Evolutionary conservation across 2,329 filamentous ascomycete genomes (phyloP), one percentile per base, ranked within the genome.

Genomic region (Fusarium goolgardi): DNA sequence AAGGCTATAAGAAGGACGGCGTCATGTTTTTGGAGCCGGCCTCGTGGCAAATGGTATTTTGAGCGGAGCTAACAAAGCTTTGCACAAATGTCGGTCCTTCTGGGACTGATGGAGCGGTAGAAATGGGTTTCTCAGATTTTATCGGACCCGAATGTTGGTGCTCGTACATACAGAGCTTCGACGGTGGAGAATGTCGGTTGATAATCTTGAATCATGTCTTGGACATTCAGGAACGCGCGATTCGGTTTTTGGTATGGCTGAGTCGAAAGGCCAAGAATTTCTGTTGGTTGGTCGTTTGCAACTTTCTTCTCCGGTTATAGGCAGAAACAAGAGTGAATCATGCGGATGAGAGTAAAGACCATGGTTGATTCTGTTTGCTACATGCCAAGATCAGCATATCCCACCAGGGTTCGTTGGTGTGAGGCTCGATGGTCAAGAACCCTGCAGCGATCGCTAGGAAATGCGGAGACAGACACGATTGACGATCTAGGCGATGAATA

Each of bases 21-120:
- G 34, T 59, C 53, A 25, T 10, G 40, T 35, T n/a, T 41, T 47
- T 20, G 31, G 32, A 32, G 21, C 35, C 50, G 29, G 27, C 21
- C 59, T 34, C 35, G 45, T 64, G 59, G 59, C 46, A 47, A 64
- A 47, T 21, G n/a, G 40, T 35, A 40, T 32, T 40, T 46, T 27
- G 21, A 21, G 18, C 20, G 13, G 31, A 49, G 37, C 35, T 55
- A 49, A 12, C 25, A 25, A 41, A 46, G 35, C 34, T 43, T n/a
- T 47, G 31, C 20, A 6, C 25, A 41, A 29, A 6, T 25, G 43
- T 52, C 40, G 59, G 53, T 25, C 29, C 40, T 57, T 64, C 29
- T 46, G 12, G 3, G 6, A 3, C 34, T 25, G 23, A 32, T 59
- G 31, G 15, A 20, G 18, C n/a, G 5, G 5, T 9, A 25, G 27